These are phyloP conservation scores for Fonsecaea multimorphosa DNA, from an alignment of 2,329 filamentous ascomycete genomes.

Conservation along the genomic window DNA sequence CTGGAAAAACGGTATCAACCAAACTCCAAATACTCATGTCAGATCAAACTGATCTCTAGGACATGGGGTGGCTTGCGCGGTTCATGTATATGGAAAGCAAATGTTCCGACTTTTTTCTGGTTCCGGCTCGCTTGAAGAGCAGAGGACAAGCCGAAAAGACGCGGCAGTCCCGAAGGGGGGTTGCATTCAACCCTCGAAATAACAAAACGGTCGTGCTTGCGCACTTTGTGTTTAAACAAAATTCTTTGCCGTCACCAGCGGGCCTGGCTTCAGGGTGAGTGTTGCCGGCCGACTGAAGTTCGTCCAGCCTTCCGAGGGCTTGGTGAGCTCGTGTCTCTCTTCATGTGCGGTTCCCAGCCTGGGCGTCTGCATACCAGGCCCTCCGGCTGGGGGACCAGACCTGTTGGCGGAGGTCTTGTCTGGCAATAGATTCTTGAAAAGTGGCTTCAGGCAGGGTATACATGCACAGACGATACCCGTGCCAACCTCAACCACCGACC, in stretches of 20 bases:
- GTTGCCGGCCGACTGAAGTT: conserved; percentile 26
- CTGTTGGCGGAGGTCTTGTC: conserved; percentile 30
- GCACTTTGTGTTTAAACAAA: conserved; percentile 26
- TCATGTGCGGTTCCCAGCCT: conserved; percentile 17
- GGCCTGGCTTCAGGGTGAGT: conserved; percentile 21
- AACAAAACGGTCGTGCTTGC: neutral
- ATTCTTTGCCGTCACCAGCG: conserved; percentile 30
- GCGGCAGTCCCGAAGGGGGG: neutral
- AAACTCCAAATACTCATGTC: neutral
- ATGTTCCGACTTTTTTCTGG: conserved; percentile 2
- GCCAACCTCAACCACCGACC: conserved; percentile 54
- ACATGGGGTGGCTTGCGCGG: conserved; percentile 10
- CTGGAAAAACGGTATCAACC: neutral
- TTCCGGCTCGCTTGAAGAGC: neutral
- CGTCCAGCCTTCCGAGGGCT: conserved; percentile 31
- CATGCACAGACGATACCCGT: conserved; percentile 52
- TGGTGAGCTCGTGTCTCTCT: conserved; percentile 34
- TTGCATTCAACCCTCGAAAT: neutral
- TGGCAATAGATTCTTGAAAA: conserved; percentile 52
- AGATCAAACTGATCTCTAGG: neutral
- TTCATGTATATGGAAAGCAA: neutral
- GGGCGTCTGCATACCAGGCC: conserved; percentile 21
- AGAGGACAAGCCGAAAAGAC: neutral
- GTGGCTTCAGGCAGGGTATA: conserved; percentile 52
- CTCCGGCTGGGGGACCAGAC: conserved; percentile 19